Percentiles rank a stretch among this genome's conserved stretches.
Conservation (phyloP, 306 rosid species). For the Prunus mira region DNA sequence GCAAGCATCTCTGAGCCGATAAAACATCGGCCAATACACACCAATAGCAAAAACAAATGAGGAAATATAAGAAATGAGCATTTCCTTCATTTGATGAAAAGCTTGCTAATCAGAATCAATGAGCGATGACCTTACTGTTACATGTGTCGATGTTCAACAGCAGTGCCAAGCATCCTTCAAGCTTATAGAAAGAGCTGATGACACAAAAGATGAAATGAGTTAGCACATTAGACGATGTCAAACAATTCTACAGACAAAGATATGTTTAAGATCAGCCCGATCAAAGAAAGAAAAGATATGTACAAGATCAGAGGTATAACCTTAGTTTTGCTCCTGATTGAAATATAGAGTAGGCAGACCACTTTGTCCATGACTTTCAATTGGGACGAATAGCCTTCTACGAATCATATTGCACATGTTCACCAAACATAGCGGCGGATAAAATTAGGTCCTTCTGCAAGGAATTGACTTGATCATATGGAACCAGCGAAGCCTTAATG, state of each 20-base stretch:
- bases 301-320: background rate
- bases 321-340: background rate
- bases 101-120: background rate
- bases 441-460: no score
- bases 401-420: no score
- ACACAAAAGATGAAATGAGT: background rate
- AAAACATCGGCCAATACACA: background rate
- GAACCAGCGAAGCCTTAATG: constrained; percentile 2
- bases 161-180: background rate
- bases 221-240: background rate
- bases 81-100: background rate
- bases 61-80: background rate
- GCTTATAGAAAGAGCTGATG: background rate
- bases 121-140: background rate
- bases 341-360: background rate
- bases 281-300: background rate
- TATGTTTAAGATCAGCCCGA: no score
- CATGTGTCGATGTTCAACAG: background rate
- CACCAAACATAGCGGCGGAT: no score
- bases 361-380: background rate
- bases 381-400: background rate
- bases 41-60: background rate
- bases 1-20: background rate
- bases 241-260: background rate
- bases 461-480: background rate